phyloP scores from a whole-genome alignment of 257 asterid species.

The Solanum tarapatanum region DNA sequence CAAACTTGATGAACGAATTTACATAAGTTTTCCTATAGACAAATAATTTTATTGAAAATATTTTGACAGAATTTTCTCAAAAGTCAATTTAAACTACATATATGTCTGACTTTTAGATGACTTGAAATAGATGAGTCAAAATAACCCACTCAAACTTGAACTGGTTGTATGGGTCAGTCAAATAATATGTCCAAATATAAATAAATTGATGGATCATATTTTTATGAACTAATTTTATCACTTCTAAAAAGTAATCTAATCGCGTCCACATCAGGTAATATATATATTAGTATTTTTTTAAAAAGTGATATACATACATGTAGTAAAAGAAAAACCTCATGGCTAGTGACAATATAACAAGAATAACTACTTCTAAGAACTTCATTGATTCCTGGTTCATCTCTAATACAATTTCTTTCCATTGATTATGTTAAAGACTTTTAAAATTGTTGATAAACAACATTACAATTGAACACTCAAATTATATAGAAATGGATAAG shows the following conservation, averaged over 20 bases:
- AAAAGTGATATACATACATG: not conserved
- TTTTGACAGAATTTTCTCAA: not conserved
- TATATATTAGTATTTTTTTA: not conserved
- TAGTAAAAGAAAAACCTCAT: not conserved
- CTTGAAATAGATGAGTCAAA: not conserved
- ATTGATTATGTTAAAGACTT: not conserved
- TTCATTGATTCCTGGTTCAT: not conserved
- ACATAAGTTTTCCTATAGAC: not conserved
- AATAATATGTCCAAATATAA: not conserved
- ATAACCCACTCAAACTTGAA: not conserved
- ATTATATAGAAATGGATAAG: not conserved
- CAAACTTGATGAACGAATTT: not conserved
- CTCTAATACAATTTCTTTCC: not conserved
- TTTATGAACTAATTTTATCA: not conserved
- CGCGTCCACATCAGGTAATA: not conserved
- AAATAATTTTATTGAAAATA: not conserved
- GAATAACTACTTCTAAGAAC: not conserved
- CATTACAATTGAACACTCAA: not conserved
- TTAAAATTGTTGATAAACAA: not conserved
- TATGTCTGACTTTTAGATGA: not conserved
- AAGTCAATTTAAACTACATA: not conserved
- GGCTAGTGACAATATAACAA: no score
- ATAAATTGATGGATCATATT: rapidly evolving
- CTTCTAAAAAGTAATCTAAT: not conserved
- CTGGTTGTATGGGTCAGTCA: no score